Evolutionary conservation across 1,139 yeast genomes (phyloP).

Genomic region (Pichia sp.): DNA sequence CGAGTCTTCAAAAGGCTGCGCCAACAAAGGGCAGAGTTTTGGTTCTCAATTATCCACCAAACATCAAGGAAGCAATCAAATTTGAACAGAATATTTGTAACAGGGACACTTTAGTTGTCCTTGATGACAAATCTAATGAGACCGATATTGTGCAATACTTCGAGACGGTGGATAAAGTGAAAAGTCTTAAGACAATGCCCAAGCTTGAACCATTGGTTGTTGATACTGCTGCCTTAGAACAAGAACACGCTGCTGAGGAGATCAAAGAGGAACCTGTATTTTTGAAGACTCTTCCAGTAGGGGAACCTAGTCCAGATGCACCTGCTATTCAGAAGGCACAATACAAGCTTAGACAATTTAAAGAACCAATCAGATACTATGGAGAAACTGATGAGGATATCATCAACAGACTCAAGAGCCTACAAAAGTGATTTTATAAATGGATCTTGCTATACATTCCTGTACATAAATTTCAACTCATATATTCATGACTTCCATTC

Average conservation of each 20-base stretch:
- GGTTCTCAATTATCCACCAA: constrained; percentile 48
- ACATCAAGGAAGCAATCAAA: constrained; percentile 55
- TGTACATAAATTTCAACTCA: not conserved
- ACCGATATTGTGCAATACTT: constrained; percentile 48
- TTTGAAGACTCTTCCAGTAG: constrained; percentile 5
- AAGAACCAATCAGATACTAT: constrained; percentile 21
- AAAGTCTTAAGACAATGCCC: constrained; percentile 21
- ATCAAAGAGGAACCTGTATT: constrained; percentile 6
- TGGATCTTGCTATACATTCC: not conserved
- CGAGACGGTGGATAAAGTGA: constrained; percentile 47
- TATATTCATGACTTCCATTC: not conserved
- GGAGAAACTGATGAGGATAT: constrained; percentile 27
- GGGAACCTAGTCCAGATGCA: constrained; percentile 12
- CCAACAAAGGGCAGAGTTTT: constrained; percentile 40
- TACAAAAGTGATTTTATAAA: constrained; percentile 11
- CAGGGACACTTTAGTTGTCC: constrained; percentile 29
- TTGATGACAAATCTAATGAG: constrained; percentile 20
- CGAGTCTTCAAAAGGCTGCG: constrained; percentile 28
- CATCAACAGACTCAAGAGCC: constrained; percentile 26
- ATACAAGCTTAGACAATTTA: constrained; percentile 23
- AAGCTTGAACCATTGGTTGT: constrained; percentile 10
- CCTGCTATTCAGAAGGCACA: constrained; percentile 19
- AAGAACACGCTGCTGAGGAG: not conserved
- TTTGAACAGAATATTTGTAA: constrained; percentile 51
- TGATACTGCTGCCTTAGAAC: not conserved